phyloP scores from a whole-genome alignment of 345 rosid species.

The Tarenaya hassleriana region DNA sequence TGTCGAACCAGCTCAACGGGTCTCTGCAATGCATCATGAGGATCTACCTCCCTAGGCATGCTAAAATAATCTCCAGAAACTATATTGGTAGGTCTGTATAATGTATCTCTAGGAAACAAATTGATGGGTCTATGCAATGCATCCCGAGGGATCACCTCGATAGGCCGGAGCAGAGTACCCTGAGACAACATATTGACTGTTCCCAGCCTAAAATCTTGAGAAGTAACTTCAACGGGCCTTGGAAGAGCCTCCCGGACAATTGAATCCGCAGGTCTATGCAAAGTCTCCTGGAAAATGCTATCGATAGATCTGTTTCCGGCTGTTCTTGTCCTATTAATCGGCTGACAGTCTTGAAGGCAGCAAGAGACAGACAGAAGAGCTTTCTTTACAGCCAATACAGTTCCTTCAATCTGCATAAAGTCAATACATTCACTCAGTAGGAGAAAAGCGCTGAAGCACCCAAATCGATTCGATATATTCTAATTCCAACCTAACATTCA shows the following conservation, averaged over 20 bases:
- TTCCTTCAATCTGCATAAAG: constrained; percentile 73
- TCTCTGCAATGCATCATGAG: constrained; percentile 25
- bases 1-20: constrained; percentile 20
- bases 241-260: constrained; percentile 31
- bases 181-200: constrained; percentile 13
- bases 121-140: constrained; percentile 23
- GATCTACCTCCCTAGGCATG: constrained; percentile 24
- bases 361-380: constrained; percentile 68
- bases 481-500: neutral
- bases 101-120: constrained; percentile 22
- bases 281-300: constrained; percentile 20
- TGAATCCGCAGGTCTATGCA: constrained; percentile 28
- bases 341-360: constrained; percentile 68
- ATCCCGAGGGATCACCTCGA: constrained; percentile 24
- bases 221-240: constrained; percentile 29
- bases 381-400: constrained; percentile 54
- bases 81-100: constrained; percentile 7
- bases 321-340: constrained; percentile 35
- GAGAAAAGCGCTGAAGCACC: constrained; percentile 2
- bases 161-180: constrained; percentile 17
- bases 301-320: constrained; percentile 34
- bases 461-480: constrained; percentile 3
- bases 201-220: constrained; percentile 16
- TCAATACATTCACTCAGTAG: constrained; percentile 5
- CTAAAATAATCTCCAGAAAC: constrained; percentile 14